Conservation (phyloP, 306 rosid species). For the Cucurbita ficifolia region DNA sequence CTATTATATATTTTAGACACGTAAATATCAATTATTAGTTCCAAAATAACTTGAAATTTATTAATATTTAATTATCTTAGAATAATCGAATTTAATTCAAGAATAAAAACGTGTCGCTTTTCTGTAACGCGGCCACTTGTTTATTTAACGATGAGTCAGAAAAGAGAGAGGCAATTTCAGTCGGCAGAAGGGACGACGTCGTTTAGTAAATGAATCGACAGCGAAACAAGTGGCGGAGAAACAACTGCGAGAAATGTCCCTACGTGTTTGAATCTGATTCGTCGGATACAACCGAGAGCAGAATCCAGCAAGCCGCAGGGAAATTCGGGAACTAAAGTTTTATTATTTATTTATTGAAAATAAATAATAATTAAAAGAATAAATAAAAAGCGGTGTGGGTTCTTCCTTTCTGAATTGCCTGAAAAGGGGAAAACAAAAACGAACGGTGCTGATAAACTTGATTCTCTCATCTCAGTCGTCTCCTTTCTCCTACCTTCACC, state of each 20-base stretch:
- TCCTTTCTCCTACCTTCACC: constrained; percentile 72
- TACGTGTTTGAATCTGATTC: background rate
- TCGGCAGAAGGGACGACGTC: background rate
- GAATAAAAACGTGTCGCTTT: background rate
- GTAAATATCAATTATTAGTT: no score
- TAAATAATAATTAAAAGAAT: background rate
- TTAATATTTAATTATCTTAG: no score
- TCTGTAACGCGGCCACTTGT: background rate
- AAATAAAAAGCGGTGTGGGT: background rate
- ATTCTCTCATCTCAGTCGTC: constrained; percentile 65
- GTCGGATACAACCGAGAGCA: background rate
- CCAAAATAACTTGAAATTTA: no score
- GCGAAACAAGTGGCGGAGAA: background rate
- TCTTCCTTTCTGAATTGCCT: background rate
- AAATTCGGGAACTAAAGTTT: background rate
- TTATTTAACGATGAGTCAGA: background rate
- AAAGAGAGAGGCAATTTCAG: background rate
- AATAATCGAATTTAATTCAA: background rate
- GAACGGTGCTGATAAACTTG: constrained; percentile 79
- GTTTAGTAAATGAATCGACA: background rate
- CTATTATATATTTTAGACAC: no score
- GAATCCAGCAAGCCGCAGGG: background rate
- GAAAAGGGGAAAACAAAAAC: constrained; percentile 22
- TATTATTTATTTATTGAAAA: background rate
- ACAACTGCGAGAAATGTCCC: background rate